Evolutionary conservation across 345 rosid genomes (phyloP).

Genomic region (Salix brachista): DNA sequence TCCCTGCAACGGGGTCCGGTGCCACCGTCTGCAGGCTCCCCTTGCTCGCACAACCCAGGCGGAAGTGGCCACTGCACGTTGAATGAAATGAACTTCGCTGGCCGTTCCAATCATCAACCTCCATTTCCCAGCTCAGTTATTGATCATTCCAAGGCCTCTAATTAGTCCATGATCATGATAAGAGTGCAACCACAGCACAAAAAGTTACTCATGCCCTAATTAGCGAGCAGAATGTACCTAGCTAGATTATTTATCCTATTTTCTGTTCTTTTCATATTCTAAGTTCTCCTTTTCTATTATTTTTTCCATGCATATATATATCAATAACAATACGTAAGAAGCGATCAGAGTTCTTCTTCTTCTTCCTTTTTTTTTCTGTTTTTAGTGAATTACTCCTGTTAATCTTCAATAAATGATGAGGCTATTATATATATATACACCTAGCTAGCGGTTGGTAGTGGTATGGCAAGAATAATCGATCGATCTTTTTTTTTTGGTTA

Average conservation of each 20-base stretch:
- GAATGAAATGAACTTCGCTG: slow-evolving; percentile 27
- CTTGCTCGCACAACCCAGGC: slow-evolving; percentile 20
- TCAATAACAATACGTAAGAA: no score
- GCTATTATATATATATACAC: no score
- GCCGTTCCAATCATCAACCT: slow-evolving; percentile 12
- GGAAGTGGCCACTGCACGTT: background rate
- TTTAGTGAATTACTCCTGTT: background rate
- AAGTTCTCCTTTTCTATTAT: no score
- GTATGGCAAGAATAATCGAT: background rate
- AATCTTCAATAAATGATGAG: background rate
- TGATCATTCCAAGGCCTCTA: background rate
- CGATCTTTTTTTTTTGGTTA: background rate
- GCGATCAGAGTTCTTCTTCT: no score
- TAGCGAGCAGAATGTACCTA: background rate
- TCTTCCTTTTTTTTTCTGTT: no score
- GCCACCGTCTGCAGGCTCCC: slow-evolving; percentile 8
- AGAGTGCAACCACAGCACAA: background rate
- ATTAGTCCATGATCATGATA: background rate
- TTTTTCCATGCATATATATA: no score
- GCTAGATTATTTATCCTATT: no score
- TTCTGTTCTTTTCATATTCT: no score
- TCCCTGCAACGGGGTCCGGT: slow-evolving; percentile 22
- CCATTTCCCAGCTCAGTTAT: background rate
- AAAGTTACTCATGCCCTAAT: background rate
- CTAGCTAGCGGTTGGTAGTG: background rate